phyloP scores from a whole-genome alignment of 345 rosid species.

The Erodium maritimum region DNA sequence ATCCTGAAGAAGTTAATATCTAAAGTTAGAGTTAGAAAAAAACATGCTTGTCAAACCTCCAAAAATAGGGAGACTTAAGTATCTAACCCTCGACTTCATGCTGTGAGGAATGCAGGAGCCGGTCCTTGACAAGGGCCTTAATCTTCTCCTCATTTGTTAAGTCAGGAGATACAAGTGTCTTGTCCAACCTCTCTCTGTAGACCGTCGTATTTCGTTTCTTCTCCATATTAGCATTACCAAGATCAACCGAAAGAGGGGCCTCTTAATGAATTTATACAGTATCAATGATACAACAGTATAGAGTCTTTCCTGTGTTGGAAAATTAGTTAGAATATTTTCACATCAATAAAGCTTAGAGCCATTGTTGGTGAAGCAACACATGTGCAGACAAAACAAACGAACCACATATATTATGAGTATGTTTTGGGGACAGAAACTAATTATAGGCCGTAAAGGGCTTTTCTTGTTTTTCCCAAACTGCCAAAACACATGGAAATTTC shows the following conservation, averaged over 20 bases:
- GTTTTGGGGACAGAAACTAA: neutral
- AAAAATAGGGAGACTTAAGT: neutral
- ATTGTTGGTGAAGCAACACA: too few species aligned
- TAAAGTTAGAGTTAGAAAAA: slow-evolving; percentile 2
- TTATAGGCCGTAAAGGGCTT: neutral
- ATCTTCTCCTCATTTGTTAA: slow-evolving; percentile 41
- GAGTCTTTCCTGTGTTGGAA: neutral
- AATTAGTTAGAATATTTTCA: too few species aligned
- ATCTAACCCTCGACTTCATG: slow-evolving; percentile 36
- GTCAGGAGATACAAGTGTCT: slow-evolving; percentile 57
- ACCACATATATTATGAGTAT: neutral
- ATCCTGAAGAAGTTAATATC: slow-evolving; percentile 27
- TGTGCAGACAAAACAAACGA: neutral
- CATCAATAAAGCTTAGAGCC: too few species aligned
- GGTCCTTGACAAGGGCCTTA: slow-evolving; percentile 42
- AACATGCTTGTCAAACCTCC: neutral
- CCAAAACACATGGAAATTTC: neutral
- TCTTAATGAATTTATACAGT: neutral
- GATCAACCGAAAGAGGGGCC: neutral
- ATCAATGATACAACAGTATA: neutral
- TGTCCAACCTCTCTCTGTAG: slow-evolving; percentile 67
- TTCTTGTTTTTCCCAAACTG: neutral
- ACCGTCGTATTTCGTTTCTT: slow-evolving; percentile 34
- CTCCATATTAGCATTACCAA: slow-evolving; percentile 37
- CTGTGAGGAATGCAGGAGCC: slow-evolving; percentile 33